Base-by-base conservation (phyloP, 768 basidiomycete species). In the Crassisporium funariophilum region DNA sequence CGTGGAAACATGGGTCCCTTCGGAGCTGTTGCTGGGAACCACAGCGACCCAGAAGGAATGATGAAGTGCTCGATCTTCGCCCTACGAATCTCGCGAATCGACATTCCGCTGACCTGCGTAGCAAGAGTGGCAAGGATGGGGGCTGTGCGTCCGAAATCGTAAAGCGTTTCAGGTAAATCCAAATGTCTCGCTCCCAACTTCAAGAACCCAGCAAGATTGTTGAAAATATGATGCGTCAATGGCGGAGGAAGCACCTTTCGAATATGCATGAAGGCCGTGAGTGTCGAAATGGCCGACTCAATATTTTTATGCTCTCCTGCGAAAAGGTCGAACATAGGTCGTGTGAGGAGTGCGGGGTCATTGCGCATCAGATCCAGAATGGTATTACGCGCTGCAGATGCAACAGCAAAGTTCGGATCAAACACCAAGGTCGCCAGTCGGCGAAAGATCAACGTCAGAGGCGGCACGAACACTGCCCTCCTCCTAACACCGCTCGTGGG, bases 321-420 rank as follows among this genome's bases (percentile, higher is more conserved):
- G 13, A 90, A 67, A 13, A 76, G 64, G 52, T 87, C 85, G 36
- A 88, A 70, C 11, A 82, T 64, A 15, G 84, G 79, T 8, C 86
- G 77, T 10, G 78, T 71, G 21, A 90, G 66, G n/a, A 88, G 68
- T 12, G 73, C 72, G 4, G 88, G 83, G 54, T 91, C 88, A 56
- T 88, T 85, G 16, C 87, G 77, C 80, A 90, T 83, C 37, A 85
- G 63, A 48, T 87, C 83, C 12, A 86, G 54, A 33, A 89, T 57
- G 4, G 78, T 68, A 20, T 72, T 72, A 34, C 82, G 76, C 16
- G 88, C 82, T 3, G 78, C 70, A 21, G 70, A 75, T 9, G 84
- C 77, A 20, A 89, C 73, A 4, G 63, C 56, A 49, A 80, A 69
- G 58, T 82, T 75, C 22, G 66, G 42, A 55, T 88, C 84, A 34